Conservation (phyloP, 75 land plant species). For the Pinus tabuliformis region DNA sequence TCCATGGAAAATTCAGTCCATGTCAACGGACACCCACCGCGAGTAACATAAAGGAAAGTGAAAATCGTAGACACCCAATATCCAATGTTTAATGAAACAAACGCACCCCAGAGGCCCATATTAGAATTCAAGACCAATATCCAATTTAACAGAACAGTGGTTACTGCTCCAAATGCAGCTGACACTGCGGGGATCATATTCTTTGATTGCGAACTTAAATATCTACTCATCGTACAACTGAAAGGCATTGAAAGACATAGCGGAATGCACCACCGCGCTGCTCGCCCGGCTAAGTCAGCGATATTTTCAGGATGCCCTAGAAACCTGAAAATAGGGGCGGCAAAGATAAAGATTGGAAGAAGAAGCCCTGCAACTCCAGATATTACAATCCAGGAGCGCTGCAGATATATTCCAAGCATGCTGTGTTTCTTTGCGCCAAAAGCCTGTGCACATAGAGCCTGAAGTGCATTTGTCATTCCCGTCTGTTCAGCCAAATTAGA, state of each 20-base stretch:
- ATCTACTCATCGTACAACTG: not conserved
- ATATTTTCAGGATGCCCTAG: conserved; percentile 13
- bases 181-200: not conserved
- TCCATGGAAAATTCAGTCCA: conserved; percentile 33
- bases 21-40: conserved; percentile 19
- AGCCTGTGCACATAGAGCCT: conserved; percentile 23
- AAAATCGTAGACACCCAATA: conserved; percentile 4
- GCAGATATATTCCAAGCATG: conserved; percentile 24
- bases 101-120: conserved; percentile 11
- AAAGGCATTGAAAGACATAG: not conserved
- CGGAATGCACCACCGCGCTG: conserved; percentile 6
- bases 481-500: not conserved
- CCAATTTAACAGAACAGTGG: conserved; percentile 13
- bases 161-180: not conserved
- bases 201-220: conserved; percentile 13
- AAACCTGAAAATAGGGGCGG: not conserved
- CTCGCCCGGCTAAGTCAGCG: conserved; percentile 7
- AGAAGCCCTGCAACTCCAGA: not conserved
- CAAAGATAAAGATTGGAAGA: not conserved
- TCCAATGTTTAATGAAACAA: conserved; percentile 6
- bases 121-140: conserved; percentile 3
- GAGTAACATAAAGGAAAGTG: not conserved
- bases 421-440: conserved; percentile 15
- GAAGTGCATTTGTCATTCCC: conserved; percentile 15
- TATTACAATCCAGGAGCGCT: conserved; percentile 16